Base-by-base conservation (phyloP, 2,329 filamentous ascomycete species). In the Aspergillus floridensis region DNA sequence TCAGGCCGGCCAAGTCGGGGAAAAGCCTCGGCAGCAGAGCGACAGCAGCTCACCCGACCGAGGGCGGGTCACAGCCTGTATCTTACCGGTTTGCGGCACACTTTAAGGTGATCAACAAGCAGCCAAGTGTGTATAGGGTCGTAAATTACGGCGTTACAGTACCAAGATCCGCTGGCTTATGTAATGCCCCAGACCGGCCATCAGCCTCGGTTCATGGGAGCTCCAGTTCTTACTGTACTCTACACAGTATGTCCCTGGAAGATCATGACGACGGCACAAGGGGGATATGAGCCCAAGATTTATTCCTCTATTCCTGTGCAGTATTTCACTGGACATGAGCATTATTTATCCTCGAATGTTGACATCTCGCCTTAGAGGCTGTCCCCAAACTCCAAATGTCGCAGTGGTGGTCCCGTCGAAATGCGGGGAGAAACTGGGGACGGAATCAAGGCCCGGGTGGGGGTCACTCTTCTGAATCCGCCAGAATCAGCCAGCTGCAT, bases 1-100 rank as follows among this genome's bases (percentile, higher is more conserved):
- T 22, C 24, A 41, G 38, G 38, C 38, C 38, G 16, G 38, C n/a
- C 38, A 44, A 10, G 14, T 44, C 38, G 38, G 38, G 38, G 38
- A 19, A 44, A 54, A 59, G 53, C 63, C 63, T 65, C 63, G 63
- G 63, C 53, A 64, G 63, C 54, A 65, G 41, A 58, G 63, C 64
- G 50, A 49, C 38, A 48, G 22, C 32, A 49, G 50, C 31, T 53
- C 58, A 59, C 49, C 59, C 61, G 61, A 64, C 57, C 51, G 54
- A 26, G 35, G 59, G 57, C 22, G 22, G 41, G 59, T 57, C 48
- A 31, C 41, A 52, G 59, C 14, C 38, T 44, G 38, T 44, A 44
- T 8, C 19, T 44, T 44, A 44, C 38, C 38, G 16, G 38, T 16
- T 5, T 19, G 38, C 4, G 16, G 38, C n/a, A 44, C 6, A 3